Conservation (phyloP, 2,329 filamentous ascomycete genomes). For the Fusarium subtropicale region DNA sequence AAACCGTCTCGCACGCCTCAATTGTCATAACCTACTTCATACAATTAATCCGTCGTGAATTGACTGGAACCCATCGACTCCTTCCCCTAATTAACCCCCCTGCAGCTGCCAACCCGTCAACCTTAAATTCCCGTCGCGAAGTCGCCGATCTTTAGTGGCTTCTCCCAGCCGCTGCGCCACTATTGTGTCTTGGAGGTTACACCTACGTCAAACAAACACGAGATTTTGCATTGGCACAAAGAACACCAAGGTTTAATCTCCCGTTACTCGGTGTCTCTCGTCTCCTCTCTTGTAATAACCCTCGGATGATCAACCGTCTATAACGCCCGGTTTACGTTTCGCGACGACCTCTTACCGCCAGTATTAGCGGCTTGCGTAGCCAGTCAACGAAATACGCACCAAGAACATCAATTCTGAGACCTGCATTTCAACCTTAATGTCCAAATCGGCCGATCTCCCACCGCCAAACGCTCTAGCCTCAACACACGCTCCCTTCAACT, state of each 20-base stretch:
- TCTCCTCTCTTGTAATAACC: neutral
- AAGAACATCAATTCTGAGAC: conserved; percentile 37
- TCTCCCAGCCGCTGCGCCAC: conserved; percentile 35
- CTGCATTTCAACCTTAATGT: conserved; percentile 25
- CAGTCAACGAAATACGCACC: conserved; percentile 24
- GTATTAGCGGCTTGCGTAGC: conserved; percentile 14
- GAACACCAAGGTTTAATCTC: conserved; percentile 34
- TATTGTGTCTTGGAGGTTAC: conserved; percentile 32
- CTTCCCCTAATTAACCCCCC: conserved; percentile 27
- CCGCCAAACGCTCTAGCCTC: neutral
- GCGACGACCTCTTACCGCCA: conserved; percentile 14
- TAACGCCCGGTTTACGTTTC: conserved; percentile 1
- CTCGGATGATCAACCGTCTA: neutral
- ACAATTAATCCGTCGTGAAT: neutral
- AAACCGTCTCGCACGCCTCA: neutral
- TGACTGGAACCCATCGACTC: conserved; percentile 2
- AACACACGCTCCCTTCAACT: neutral
- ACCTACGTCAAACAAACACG: conserved; percentile 41
- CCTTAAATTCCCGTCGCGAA: conserved; percentile 32
- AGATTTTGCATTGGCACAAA: conserved; percentile 42
- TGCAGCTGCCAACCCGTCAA: conserved; percentile 40
- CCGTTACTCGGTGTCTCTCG: conserved; percentile 7
- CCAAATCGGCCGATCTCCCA: conserved; percentile 10
- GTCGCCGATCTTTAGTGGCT: conserved; percentile 36
- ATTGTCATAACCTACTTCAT: neutral